Conservation (phyloP, 2,329 filamentous ascomycete species). For the Cladosporium sp. region DNA sequence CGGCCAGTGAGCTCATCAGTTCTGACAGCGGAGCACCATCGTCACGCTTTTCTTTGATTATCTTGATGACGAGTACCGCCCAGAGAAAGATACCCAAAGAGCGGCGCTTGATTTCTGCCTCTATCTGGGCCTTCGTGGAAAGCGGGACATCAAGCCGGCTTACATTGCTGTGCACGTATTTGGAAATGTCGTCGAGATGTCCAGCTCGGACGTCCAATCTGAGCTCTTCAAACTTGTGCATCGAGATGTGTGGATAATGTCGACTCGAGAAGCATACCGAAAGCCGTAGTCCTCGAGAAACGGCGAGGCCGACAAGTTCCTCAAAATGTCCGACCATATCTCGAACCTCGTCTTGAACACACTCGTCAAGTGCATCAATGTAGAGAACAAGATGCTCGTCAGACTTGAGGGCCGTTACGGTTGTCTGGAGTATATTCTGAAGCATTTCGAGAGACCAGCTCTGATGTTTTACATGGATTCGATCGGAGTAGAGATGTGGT, state of each 20-base stretch:
- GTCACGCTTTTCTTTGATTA: not conserved
- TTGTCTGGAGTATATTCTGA: not conserved
- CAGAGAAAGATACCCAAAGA: not conserved
- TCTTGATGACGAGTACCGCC: not conserved
- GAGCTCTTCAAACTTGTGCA: not conserved
- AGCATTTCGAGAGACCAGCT: not conserved
- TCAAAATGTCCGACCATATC: not conserved
- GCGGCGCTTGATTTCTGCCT: not conserved
- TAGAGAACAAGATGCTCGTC: not conserved
- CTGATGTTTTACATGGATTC: constrained; percentile 17
- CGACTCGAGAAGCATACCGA: constrained; percentile 7
- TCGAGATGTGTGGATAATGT: constrained; percentile 10
- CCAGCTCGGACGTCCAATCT: not conserved
- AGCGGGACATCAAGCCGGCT: not conserved
- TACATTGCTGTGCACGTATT: not conserved
- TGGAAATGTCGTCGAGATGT: not conserved
- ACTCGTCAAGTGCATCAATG: constrained; percentile 18
- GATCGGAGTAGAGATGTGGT: not conserved
- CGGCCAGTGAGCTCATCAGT: not conserved
- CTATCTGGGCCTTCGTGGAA: not conserved
- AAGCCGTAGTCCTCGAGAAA: not conserved
- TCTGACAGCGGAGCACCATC: not conserved
- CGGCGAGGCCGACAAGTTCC: not conserved
- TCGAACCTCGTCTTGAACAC: not conserved
- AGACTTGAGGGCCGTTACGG: not conserved